Base-by-base conservation (phyloP, 2,329 filamentous ascomycete genomes). In the Zymoseptoria pseudotritici region DNA sequence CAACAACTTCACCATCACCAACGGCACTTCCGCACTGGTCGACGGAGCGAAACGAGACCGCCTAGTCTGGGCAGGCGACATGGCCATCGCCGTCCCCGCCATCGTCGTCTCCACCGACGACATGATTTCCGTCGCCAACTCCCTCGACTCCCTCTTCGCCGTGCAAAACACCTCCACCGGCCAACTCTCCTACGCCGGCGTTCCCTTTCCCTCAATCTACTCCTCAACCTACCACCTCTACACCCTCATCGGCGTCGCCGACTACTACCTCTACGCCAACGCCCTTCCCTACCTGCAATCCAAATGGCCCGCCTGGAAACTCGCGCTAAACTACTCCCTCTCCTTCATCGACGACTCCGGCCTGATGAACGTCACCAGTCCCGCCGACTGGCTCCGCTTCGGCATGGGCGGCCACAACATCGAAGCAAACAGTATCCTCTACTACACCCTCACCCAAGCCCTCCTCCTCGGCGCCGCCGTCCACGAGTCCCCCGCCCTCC, bases 41-140 rank as follows among this genome's bases (percentile, higher is more conserved):
- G 83, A 86, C 67, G 83, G 83, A 13, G 81, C 82, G 1, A 86
- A 86, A 67, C 76, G 83, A 31, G 83, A 86, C 65, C 77, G 82
- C 8, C 73, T 83, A 19, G 80, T 86, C 2, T 86, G 83, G 83
- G 79, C 83, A 10, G 84, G 84, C 1, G 84, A 87, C 66, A 82
- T 86, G 75, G 78, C 78, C 4, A 82, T 80, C 55, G 78, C 78
- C 2, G 77, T 81, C 0, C 78, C 77, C 1, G 72, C 74, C 4
- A 72, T 75, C 0, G 82, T 82, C 61, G 80, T 79, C 0, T 77
- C 78, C 1, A 69, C 80, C 6, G 82, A 82, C 56, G 74, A 62
- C 69, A 71, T 50, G 67, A 73, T 66, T 67, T 72, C 55, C 64
- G 73, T 46, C 68, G 74, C 26, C 64, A 75, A 54, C 46, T 65